These are phyloP conservation scores for Pestalotiopsis sp. DNA, from an alignment of 2,329 filamentous ascomycete species.

Conservation along the genomic window DNA sequence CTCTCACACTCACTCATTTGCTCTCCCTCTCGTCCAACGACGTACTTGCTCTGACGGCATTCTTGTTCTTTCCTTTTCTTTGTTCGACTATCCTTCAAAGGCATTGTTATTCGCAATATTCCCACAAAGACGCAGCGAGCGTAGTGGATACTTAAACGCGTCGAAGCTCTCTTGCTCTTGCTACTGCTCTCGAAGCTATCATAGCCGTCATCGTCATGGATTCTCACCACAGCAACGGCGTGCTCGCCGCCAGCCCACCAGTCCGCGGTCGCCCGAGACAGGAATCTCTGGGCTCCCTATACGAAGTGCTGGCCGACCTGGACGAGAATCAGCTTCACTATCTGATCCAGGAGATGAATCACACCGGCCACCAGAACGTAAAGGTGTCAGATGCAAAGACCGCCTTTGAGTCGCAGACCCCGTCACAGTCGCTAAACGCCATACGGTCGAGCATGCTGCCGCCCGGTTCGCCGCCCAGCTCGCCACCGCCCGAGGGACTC, in stretches of 20 bases:
- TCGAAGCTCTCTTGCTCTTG: not conserved
- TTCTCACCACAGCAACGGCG: not conserved
- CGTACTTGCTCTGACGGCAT: not conserved
- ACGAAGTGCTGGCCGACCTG: constrained; percentile 15
- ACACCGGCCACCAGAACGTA: constrained; percentile 14
- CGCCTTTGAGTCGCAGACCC: constrained; percentile 15
- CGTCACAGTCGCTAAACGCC: constrained; percentile 4
- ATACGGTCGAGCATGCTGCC: constrained; percentile 10
- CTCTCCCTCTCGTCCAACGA: not conserved
- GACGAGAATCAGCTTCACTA: constrained; percentile 16
- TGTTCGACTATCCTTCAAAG: not conserved
- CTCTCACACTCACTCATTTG: not conserved
- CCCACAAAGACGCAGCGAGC: not conserved
- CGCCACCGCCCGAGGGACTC: not conserved
- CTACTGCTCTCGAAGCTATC: not conserved
- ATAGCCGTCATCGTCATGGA: not conserved
- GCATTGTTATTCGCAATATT: not conserved
- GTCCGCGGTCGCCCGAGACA: not conserved
- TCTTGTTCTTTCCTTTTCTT: not conserved
- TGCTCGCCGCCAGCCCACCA: not conserved
- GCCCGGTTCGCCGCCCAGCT: not conserved
- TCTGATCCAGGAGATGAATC: constrained; percentile 16
- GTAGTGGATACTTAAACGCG: not conserved
- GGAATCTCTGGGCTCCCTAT: constrained; percentile 13
- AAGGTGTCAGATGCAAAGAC: constrained; percentile 12